Evolutionary conservation across 345 rosid genomes (phyloP), one percentile per base, ranked within the genome.

Genomic region (Trapa bicornis): DNA sequence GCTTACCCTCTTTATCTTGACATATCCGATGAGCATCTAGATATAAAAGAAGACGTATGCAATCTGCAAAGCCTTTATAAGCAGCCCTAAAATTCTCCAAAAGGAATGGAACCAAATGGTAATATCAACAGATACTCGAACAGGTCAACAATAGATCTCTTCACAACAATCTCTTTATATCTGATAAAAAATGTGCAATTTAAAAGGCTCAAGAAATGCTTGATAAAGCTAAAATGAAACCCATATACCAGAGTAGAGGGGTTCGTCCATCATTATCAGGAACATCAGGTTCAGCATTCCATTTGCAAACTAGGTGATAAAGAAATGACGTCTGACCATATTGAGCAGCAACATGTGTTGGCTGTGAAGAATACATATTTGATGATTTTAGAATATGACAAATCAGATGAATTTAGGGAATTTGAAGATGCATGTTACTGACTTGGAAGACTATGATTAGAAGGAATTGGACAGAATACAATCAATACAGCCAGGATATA

Each of bases 321-420:
- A 95, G 89, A 75, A 89, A 95, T 81, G 97, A 84, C 43, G 97
- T 89, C 85, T 95, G 99, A 66, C 99, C 97, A 83, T 91, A 86
- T 73, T 95, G 97, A 62, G 97, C 96, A 15, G 97, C 96, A 78
- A 95, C 90, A 78, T 95, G 97, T 39, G 96, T 87, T 68, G 89
- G 64, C 99, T 95, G 83, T 74, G 75, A 80, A 62, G 70, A 83
- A 68, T 72, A 67, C 57, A 75, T 76, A 67, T 67, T 39, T 65
- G 50, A 65, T 17, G 12, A 8, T 65, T 35, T 41, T 52, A 58
- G 37, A 58, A 33, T 10, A 32, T 13, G 5, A 11, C 63, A 32
- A 33, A 29, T 32, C 12, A 12, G 9, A 58, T 35, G 11, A 8
- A 54, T 32, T 58, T 58, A 32, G 38, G 35, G 37, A 32, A 32